phyloP scores from a whole-genome alignment of 495 filamentous ascomycete genomes.

The Podospora pseudopauciseta region DNA sequence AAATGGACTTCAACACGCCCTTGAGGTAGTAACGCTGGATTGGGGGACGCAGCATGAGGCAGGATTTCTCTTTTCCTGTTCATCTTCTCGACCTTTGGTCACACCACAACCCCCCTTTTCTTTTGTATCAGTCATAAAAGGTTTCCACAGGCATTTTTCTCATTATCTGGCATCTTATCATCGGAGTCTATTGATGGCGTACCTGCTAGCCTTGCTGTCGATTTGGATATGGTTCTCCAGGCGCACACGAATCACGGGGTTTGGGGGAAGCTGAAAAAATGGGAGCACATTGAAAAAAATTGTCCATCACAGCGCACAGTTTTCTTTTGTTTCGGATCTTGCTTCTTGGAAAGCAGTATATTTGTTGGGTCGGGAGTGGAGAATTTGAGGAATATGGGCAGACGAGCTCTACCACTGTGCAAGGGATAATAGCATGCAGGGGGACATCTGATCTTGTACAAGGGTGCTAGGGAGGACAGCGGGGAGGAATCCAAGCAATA shows the following conservation, averaged over 20 bases:
- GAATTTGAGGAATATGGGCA: neutral
- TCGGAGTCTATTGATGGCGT: slow-evolving; percentile 14
- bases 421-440: neutral
- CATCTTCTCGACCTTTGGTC: neutral
- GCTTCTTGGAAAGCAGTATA: neutral
- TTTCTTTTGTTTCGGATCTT: slow-evolving; percentile 15
- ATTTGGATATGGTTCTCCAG: neutral
- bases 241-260: slow-evolving; percentile 6
- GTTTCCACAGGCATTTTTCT: neutral
- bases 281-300: slow-evolving; percentile 8
- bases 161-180: slow-evolving; percentile 17
- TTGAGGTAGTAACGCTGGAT: slow-evolving; percentile 28
- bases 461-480: slow-evolving; percentile 5
- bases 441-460: neutral
- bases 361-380: neutral
- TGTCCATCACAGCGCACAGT: slow-evolving; percentile 1
- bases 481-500: neutral
- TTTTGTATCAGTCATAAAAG: slow-evolving; percentile 15
- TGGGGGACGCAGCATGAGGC: slow-evolving; percentile 6
- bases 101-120: slow-evolving; percentile 1
- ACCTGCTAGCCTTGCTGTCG: slow-evolving; percentile 5
- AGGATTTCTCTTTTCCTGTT: neutral
- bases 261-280: slow-evolving; percentile 9
- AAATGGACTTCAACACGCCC: slow-evolving; percentile 36
- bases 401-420: neutral